Base-by-base conservation (phyloP, 495 filamentous ascomycete genomes). In the Talaromyces adpressus region DNA sequence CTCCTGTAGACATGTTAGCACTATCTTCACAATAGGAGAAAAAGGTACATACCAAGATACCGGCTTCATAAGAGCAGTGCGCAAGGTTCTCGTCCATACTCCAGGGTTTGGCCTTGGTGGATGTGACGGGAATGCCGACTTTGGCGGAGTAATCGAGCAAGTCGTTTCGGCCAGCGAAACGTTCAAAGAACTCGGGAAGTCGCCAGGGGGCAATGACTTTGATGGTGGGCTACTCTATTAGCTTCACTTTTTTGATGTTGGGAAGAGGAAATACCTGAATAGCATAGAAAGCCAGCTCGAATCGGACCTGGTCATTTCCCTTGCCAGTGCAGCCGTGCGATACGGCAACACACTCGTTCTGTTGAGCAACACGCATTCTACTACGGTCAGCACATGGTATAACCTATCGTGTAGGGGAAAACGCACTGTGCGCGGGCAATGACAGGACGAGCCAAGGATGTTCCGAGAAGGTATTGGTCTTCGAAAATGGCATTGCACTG, bases 181-280 rank as follows among this genome's bases (percentile, higher is more conserved):
- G 82, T 69, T 90, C 77, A 81, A 86, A 91, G 83, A 98, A 97
- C 70, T 87, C 84, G 56, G 90, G 88, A 57, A 90, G 79, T 65
- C 93, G 80, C 92, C 93, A 96, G 32, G 92, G 93, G 54, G 91
- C 91, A 72, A 96, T 91, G 76, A 95, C 83, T 77, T 92, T 90
- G 77, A 93, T 89, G 53, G 77, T 76, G 62, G 90, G 90, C 75
- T 92, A 82, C 66, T 88, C n/a, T 18, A 25, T 62, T 23, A 51
- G 41, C 29, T 81, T 80, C 66, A 27, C 18, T 23, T 49, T 16
- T 8, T 32, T 47, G 6, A 25, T 45, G 88, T 84, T 23, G 70
- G 72, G 36, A 85, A 86, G 67, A 16, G 18, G 7, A 41, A n/a
- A n/a, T 62, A 62, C 60, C 60, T 89, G 79, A 70, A 87, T 75